Conservation (phyloP, 2,329 filamentous ascomycete species). For the Fusarium sp. region DNA sequence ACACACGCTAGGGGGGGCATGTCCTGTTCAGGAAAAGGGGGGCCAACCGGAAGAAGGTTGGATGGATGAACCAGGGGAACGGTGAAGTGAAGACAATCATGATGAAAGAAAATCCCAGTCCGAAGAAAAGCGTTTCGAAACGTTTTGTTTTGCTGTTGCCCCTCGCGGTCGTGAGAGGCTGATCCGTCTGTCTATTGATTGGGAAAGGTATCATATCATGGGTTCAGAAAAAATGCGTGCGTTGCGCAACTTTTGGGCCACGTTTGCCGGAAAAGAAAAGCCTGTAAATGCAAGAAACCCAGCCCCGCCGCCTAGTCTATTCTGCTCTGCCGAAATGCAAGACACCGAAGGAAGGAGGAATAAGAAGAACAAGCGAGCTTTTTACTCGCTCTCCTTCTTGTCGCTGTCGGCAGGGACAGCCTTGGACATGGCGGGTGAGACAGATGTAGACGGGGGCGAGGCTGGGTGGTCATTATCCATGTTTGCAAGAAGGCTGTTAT, state of each 20-base stretch:
- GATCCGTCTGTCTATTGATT: conserved; percentile 55
- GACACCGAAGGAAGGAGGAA: conserved; percentile 49
- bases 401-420: conserved; percentile 65
- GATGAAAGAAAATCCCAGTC: conserved; percentile 46
- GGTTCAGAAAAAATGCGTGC: conserved; percentile 53
- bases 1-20: conserved; percentile 30
- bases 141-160: background rate
- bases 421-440: conserved; percentile 75
- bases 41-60: conserved; percentile 27
- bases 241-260: conserved; percentile 59
- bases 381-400: conserved; percentile 65
- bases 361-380: conserved; percentile 39
- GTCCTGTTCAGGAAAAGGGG: background rate
- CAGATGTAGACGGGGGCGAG: conserved; percentile 77
- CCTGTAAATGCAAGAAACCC: conserved; percentile 63
- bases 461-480: conserved; percentile 73
- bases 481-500: conserved; percentile 67
- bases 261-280: conserved; percentile 55
- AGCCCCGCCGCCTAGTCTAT: conserved; percentile 63
- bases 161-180: conserved; percentile 48
- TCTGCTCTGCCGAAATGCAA: conserved; percentile 61
- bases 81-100: conserved; percentile 47
- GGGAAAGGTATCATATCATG: conserved; percentile 67
- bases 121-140: conserved; percentile 40
- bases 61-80: conserved; percentile 35